These are phyloP conservation scores for Pichia sp. DNA, from an alignment of 1,139 yeast species.

Conservation along the genomic window DNA sequence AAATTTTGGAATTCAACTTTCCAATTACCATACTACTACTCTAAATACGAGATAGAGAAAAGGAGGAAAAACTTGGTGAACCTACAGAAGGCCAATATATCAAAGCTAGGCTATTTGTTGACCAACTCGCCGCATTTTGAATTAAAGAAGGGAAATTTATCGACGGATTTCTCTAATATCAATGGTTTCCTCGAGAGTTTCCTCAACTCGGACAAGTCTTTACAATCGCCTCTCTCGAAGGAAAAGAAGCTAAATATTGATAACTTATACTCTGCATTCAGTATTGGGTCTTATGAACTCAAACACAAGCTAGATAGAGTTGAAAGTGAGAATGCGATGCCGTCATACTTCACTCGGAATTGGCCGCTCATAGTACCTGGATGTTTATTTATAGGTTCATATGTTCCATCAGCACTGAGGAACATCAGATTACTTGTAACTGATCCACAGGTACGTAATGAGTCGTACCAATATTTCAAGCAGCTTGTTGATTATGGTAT, in stretches of 20 bases:
- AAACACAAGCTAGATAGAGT: slow-evolving; percentile 1
- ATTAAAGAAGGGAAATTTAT: not conserved
- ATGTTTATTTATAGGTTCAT: slow-evolving; percentile 51
- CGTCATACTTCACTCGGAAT: slow-evolving; percentile 49
- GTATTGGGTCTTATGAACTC: slow-evolving; percentile 16
- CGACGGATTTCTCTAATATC: not conserved
- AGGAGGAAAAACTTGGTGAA: slow-evolving; percentile 26
- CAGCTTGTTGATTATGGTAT: slow-evolving; percentile 41
- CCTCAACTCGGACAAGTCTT: not conserved
- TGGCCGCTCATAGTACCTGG: slow-evolving; percentile 57
- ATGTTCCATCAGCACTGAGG: slow-evolving; percentile 6
- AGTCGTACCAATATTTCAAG: slow-evolving; percentile 1
- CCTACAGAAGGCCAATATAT: slow-evolving; percentile 31
- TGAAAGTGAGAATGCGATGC: slow-evolving; percentile 35
- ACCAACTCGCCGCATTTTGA: slow-evolving; percentile 30
- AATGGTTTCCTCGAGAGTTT: not conserved
- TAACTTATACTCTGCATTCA: not conserved
- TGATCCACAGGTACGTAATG: slow-evolving; percentile 4
- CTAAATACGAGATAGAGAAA: slow-evolving; percentile 29
- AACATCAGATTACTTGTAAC: slow-evolving; percentile 8
- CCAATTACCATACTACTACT: slow-evolving; percentile 35
- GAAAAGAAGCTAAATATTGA: not conserved
- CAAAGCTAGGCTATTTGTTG: slow-evolving; percentile 35
- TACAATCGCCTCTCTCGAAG: not conserved
- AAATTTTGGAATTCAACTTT: slow-evolving; percentile 29